Evolutionary conservation across 768 basidiomycete genomes (phyloP).

Genomic region (Kwoniella pini): DNA sequence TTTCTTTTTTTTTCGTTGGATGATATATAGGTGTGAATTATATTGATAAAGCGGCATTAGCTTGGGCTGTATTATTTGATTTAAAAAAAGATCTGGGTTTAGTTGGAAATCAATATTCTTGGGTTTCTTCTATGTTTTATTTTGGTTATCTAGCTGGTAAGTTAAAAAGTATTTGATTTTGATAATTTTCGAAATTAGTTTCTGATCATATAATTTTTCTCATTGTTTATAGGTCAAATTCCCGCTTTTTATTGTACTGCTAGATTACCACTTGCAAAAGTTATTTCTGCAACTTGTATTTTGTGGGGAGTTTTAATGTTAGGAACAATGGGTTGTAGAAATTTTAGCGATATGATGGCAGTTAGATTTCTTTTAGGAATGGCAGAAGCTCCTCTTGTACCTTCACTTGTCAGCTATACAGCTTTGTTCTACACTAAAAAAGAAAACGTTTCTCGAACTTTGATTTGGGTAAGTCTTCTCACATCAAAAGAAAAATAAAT

Average conservation of each 20-base stretch:
- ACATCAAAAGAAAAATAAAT: no score
- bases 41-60: slow-evolving; percentile 30
- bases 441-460: slow-evolving; percentile 15
- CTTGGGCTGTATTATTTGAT: slow-evolving; percentile 39
- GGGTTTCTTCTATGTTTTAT: slow-evolving; percentile 48
- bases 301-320: slow-evolving; percentile 24
- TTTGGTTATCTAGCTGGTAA: slow-evolving; percentile 31
- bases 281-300: slow-evolving; percentile 21
- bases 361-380: slow-evolving; percentile 72
- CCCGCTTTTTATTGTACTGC: slow-evolving; percentile 24
- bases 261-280: slow-evolving; percentile 20
- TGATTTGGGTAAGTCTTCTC: slow-evolving; percentile 15
- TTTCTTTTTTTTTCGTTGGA: no score
- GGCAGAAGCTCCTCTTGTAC: slow-evolving; percentile 57
- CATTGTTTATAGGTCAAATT: slow-evolving; percentile 18
- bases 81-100: slow-evolving; percentile 47
- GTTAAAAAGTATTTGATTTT: neutral
- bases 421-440: slow-evolving; percentile 25
- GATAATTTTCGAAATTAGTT: neutral
- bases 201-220: no score
- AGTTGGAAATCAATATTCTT: slow-evolving; percentile 35
- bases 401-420: slow-evolving; percentile 59
- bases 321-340: slow-evolving; percentile 49
- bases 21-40: slow-evolving; percentile 17
- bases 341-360: slow-evolving; percentile 55